phyloP scores from a whole-genome alignment of 441 rosid genomes.

The Geranium incanum region DNA sequence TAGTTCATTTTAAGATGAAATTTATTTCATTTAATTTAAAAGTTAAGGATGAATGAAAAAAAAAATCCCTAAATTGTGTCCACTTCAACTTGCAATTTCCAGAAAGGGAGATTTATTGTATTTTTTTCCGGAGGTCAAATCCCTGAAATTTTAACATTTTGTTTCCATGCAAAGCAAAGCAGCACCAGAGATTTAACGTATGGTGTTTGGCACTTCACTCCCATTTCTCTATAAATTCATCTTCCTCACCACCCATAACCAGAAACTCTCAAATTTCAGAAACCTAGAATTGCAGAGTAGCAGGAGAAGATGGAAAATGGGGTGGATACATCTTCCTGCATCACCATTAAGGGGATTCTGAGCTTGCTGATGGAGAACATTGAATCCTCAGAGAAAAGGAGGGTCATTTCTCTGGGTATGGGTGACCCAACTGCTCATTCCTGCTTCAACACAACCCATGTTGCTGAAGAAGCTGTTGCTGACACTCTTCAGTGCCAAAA shows the following conservation, averaged over 20 bases:
- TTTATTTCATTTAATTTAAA: too few species aligned
- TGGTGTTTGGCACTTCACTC: conserved; percentile 22
- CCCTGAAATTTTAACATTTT: conserved; percentile 8
- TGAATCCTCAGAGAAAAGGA: conserved; percentile 33
- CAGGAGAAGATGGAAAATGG: conserved; percentile 19
- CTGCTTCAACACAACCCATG: conserved; percentile 62
- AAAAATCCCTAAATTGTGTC: background rate
- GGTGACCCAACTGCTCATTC: conserved; percentile 84
- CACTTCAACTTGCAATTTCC: background rate
- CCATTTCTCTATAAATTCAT: background rate
- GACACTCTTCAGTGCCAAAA: conserved; percentile 61
- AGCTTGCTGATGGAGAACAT: conserved; percentile 56
- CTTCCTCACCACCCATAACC: background rate
- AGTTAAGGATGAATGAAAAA: background rate
- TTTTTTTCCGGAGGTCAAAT: background rate
- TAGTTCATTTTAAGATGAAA: too few species aligned
- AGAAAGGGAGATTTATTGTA: background rate
- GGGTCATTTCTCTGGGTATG: conserved; percentile 64
- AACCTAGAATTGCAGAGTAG: background rate
- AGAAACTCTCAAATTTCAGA: background rate
- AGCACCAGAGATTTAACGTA: conserved; percentile 17
- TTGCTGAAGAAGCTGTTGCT: conserved; percentile 51
- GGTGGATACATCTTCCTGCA: conserved; percentile 35
- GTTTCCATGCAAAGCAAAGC: conserved; percentile 24
- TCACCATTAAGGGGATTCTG: conserved; percentile 76